Evolutionary conservation across 2,329 filamentous ascomycete genomes (phyloP), one percentile per base, ranked within the genome.

Genomic region (Curvularia sp.): DNA sequence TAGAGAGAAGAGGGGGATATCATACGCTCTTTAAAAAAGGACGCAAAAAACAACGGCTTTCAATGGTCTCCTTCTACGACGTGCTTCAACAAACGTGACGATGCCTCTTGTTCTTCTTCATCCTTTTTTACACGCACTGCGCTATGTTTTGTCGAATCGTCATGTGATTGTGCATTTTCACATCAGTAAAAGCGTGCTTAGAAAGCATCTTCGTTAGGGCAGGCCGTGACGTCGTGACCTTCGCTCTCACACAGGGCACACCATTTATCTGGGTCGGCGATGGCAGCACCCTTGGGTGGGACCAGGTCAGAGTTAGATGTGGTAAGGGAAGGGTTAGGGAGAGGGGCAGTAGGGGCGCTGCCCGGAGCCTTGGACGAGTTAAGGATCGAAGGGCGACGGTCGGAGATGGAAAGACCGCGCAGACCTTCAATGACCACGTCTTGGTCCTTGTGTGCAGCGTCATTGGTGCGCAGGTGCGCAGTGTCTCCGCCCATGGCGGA

Each of bases 171-270:
- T 38, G 5, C 30, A 22, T 33, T 5, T 20, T 35, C 31, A 10
- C 18, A 24, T 22, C 20, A 39, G 24, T n/a, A 9, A 9, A 15
- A 18, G 2, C 5, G 12, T 18, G 18, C 46, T 56, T 71, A 78
- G 50, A 77, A 90, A 30, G 87, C 88, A 77, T 96, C 92, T 79
- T 97, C 93, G 77, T 96, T 90, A 12, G 93, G 93, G 78, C 93
- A 97, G 77, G 96, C 92, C 61, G 96, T 93, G 72, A 94, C 97
- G 78, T 97, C 91, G 75, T 99, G 95, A 13, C 95, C 95, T 72
- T 99, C 95, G 62, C 92, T 88, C 82, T 99, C 95, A 75, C 95
- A 99, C 44, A 98, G 83, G 15, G 95, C 95, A 78, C 95, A 99
- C 95, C 95, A 99, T 80, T 97, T 97, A 62, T 89, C 86, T 54